These are phyloP conservation scores for Odonthalia washingtoniensis DNA, from an alignment of 31 red algal species.

Conservation along the genomic window DNA sequence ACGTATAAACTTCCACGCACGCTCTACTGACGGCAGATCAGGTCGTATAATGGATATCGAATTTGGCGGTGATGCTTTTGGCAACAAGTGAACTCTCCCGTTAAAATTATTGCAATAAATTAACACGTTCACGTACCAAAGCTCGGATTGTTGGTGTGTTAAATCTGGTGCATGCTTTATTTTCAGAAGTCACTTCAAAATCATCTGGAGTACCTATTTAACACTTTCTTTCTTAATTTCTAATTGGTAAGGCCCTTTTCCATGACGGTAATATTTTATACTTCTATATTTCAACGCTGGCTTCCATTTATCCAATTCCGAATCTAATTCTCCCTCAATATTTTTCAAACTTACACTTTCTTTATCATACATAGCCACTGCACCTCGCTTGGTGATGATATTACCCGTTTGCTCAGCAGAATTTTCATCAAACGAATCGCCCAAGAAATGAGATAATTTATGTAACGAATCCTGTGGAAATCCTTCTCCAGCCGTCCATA, in stretches of 20 bases:
- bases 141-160: conserved; percentile 71
- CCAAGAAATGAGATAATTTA: conserved; percentile 65
- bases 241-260: conserved; percentile 90
- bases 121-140: conserved; percentile 57
- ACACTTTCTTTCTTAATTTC: conserved; percentile 65
- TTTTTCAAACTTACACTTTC: conserved; percentile 41
- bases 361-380: conserved; percentile 54
- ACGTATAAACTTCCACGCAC: conserved; percentile 76
- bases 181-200: conserved; percentile 89
- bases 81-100: conserved; percentile 46
- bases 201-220: conserved; percentile 55
- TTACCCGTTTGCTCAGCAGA: conserved; percentile 57
- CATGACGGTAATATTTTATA: conserved; percentile 86
- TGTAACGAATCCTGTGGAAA: conserved; percentile 54
- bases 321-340: conserved; percentile 54
- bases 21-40: conserved; percentile 57
- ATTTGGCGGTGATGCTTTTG: conserved; percentile 61
- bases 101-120: conserved; percentile 56
- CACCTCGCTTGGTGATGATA: conserved; percentile 62
- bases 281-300: conserved; percentile 44
- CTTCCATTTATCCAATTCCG: conserved; percentile 62
- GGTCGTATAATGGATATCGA: conserved; percentile 62
- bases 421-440: conserved; percentile 73
- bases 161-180: conserved; percentile 68
- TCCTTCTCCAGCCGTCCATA: conserved; percentile 55